phyloP scores from a whole-genome alignment of 345 rosid genomes.

The Citrus glauca region DNA sequence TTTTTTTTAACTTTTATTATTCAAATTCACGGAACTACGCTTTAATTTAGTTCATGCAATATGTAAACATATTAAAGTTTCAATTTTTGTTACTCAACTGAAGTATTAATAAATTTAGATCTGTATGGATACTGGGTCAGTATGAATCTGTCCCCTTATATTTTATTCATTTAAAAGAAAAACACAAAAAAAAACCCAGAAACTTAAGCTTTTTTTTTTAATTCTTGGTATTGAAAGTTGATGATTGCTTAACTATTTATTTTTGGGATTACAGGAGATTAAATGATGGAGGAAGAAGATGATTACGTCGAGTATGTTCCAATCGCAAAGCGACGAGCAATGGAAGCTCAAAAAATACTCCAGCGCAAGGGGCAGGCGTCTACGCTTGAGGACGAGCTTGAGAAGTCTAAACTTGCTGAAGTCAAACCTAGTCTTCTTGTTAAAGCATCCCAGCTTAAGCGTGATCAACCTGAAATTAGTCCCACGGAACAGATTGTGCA shows the following conservation, averaged over 20 bases:
- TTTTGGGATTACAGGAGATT: constrained; percentile 3
- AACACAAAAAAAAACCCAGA: no score
- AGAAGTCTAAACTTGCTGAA: constrained; percentile 63
- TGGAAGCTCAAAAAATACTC: constrained; percentile 72
- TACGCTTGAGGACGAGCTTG: constrained; percentile 56
- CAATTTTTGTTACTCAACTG: neutral
- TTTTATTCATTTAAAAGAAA: no score
- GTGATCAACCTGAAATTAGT: constrained; percentile 73
- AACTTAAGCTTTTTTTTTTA: neutral
- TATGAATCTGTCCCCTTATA: neutral
- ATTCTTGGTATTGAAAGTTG: neutral
- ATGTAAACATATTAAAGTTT: neutral
- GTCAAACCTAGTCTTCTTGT: constrained; percentile 85
- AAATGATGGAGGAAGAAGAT: constrained; percentile 65
- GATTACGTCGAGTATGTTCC: constrained; percentile 78
- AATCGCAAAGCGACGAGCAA: constrained; percentile 73
- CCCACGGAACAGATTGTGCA: constrained; percentile 73
- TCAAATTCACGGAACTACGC: neutral
- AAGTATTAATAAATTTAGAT: neutral
- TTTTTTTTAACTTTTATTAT: neutral
- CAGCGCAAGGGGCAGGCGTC: constrained; percentile 69
- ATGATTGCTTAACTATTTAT: neutral
- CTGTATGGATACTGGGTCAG: neutral
- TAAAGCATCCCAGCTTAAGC: constrained; percentile 83
- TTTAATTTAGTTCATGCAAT: neutral